Percentiles rank a stretch among this genome's conserved stretches.
Conservation (phyloP, 2,329 filamentous ascomycete genomes). For the Colletotrichum noveboracense region DNA sequence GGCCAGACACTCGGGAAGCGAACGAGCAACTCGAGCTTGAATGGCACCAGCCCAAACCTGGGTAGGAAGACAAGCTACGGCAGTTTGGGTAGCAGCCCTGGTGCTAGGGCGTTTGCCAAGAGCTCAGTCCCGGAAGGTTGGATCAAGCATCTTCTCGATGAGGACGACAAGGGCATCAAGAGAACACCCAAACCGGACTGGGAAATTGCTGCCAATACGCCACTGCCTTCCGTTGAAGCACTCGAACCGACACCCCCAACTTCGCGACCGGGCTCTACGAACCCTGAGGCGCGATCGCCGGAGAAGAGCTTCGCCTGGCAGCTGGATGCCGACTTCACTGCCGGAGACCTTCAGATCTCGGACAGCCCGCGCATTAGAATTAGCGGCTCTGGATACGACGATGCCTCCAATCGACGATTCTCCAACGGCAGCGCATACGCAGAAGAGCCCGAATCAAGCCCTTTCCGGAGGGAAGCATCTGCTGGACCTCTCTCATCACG, state of each 20-base stretch:
- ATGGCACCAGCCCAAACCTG: neutral
- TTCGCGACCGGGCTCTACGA: constrained; percentile 25
- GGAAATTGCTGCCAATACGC: constrained; percentile 28
- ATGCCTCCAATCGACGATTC: constrained; percentile 25
- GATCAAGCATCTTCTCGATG: constrained; percentile 25
- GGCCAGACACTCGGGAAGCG: constrained; percentile 14
- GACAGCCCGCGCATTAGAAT: constrained; percentile 58
- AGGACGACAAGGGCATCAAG: constrained; percentile 18
- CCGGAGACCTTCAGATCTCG: constrained; percentile 59
- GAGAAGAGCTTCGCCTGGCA: constrained; percentile 62
- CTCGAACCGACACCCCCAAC: constrained; percentile 21
- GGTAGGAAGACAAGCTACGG: constrained; percentile 21
- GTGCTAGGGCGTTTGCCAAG: constrained; percentile 19
- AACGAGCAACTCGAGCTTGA: constrained; percentile 25
- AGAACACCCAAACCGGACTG: neutral
- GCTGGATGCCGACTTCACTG: constrained; percentile 63
- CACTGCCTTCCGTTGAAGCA: constrained; percentile 38
- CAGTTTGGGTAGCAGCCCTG: constrained; percentile 21
- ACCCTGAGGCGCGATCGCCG: constrained; percentile 39
- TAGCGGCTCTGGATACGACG: constrained; percentile 37
- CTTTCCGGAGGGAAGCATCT: neutral
- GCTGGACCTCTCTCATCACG: neutral
- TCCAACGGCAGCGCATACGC: constrained; percentile 28
- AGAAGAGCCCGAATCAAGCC: constrained; percentile 15
- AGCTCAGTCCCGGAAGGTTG: constrained; percentile 23